These are phyloP conservation scores for Sporothrix phasma DNA, from an alignment of 2,329 filamentous ascomycete species.

Conservation along the genomic window DNA sequence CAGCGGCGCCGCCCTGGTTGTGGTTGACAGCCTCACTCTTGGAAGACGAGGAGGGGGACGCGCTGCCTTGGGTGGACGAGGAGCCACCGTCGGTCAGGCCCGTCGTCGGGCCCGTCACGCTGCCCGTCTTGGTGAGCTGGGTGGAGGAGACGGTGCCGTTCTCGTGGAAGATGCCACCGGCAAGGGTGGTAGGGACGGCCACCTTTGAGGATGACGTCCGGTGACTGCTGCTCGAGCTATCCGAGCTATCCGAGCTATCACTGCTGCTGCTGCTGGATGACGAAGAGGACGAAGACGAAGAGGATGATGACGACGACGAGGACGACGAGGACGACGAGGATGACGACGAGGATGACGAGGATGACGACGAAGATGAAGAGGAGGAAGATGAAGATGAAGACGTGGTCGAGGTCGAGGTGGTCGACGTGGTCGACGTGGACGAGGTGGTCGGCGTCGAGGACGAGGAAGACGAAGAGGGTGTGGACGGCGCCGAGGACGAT, in stretches of 20 bases:
- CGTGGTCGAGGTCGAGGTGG: slow-evolving; percentile 22
- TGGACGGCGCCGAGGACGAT: slow-evolving; percentile 15
- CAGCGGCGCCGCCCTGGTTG: slow-evolving; percentile 40
- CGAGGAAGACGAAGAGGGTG: slow-evolving; percentile 20
- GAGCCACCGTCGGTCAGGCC: not conserved
- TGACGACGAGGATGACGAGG: slow-evolving; percentile 19
- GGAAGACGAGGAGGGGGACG: slow-evolving; percentile 21
- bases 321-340: slow-evolving; percentile 15
- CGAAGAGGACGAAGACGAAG: slow-evolving; percentile 14
- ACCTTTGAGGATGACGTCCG: slow-evolving; percentile 1
- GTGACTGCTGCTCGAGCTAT: slow-evolving; percentile 15
- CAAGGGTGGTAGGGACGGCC: slow-evolving; percentile 21
- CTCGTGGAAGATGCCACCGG: slow-evolving; percentile 46
- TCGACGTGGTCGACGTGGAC: slow-evolving; percentile 20
- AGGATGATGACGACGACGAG: slow-evolving; percentile 16
- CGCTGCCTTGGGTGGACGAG: slow-evolving; percentile 19
- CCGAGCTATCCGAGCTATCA: no score
- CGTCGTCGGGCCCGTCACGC: not conserved
- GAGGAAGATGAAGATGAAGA: slow-evolving; percentile 15
- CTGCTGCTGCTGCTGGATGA: slow-evolving; percentile 3
- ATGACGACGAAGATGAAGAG: slow-evolving; percentile 14
- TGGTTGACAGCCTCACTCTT: slow-evolving; percentile 34
- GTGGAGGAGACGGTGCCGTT: slow-evolving; percentile 26
- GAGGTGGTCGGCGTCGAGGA: slow-evolving; percentile 13
- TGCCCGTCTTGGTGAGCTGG: slow-evolving; percentile 8